These are phyloP conservation scores for Phaseolus coccineus DNA, from an alignment of 331 rosid genomes.

Conservation along the genomic window DNA sequence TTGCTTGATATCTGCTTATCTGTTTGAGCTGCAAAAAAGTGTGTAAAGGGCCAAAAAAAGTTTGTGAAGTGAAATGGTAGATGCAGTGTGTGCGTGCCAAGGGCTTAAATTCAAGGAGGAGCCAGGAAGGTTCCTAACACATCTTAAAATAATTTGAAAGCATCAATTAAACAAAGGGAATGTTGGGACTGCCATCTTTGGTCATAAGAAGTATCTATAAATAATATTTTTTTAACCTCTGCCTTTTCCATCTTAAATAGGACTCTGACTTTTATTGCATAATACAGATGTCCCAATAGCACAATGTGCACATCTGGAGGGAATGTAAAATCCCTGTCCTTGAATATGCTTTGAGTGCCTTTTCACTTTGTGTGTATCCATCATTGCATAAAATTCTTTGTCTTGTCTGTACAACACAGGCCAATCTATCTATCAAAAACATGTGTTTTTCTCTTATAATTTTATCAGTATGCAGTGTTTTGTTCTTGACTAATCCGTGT, in stretches of 20 bases:
- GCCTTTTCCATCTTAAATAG: slow-evolving; percentile 51
- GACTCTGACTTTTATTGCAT: slow-evolving; percentile 62
- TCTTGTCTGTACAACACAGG: slow-evolving; percentile 48
- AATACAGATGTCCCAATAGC: slow-evolving; percentile 59
- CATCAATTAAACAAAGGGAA: slow-evolving; percentile 54
- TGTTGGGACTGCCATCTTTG: slow-evolving; percentile 52
- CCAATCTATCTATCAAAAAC: slow-evolving; percentile 41
- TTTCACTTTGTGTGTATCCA: slow-evolving; percentile 44
- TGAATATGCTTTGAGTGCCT: slow-evolving; percentile 46
- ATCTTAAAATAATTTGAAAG: slow-evolving; percentile 40
- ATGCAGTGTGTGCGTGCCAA: slow-evolving; percentile 41
- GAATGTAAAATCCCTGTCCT: slow-evolving; percentile 49
- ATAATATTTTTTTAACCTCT: slow-evolving; percentile 42
- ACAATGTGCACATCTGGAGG: slow-evolving; percentile 55
- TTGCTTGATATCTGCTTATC: slow-evolving; percentile 39
- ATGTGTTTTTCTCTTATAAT: background rate
- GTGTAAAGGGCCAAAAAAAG: slow-evolving; percentile 42
- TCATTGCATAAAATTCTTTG: slow-evolving; percentile 46
- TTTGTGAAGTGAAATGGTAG: slow-evolving; percentile 43
- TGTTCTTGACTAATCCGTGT: too few relatives aligned
- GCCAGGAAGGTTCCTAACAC: slow-evolving; percentile 57
- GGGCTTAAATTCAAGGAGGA: slow-evolving; percentile 48
- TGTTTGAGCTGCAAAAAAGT: slow-evolving; percentile 40
- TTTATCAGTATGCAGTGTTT: too few relatives aligned
- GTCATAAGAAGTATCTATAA: slow-evolving; percentile 44